phyloP scores from a whole-genome alignment of 257 asterid genomes.

The Craterostigma plantagineum region DNA sequence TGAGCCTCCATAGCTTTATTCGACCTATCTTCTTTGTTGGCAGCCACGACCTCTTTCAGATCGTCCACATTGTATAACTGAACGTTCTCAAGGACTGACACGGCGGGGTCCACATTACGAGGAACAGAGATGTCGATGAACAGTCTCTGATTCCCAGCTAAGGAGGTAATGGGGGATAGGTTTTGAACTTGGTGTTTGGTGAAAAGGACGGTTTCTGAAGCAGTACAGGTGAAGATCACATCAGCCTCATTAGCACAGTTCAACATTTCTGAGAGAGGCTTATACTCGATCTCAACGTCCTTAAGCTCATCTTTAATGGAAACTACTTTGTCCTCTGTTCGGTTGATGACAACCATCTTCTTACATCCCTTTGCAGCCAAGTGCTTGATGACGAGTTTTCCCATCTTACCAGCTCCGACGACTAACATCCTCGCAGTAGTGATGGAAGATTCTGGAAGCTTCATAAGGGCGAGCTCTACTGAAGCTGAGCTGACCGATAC shows the following conservation, averaged over 20 bases:
- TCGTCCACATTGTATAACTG: constrained; percentile 56
- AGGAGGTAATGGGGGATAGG: too few relatives aligned
- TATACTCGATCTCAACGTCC: constrained; percentile 46
- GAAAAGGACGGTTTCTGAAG: constrained; percentile 44
- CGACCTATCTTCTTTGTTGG: constrained; percentile 15
- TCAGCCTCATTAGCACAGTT: constrained; percentile 63
- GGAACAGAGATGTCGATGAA: too few relatives aligned
- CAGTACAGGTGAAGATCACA: constrained; percentile 70
- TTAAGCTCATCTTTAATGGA: constrained; percentile 41
- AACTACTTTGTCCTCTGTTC: constrained; percentile 62
- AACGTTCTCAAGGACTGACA: too few relatives aligned
- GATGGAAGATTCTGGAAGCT: constrained; percentile 46
- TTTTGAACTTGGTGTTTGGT: constrained; percentile 41
- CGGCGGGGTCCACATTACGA: too few relatives aligned
- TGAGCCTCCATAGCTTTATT: constrained; percentile 67
- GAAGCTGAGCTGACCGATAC: constrained; percentile 95
- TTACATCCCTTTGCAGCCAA: constrained; percentile 60
- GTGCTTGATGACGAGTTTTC: constrained; percentile 80
- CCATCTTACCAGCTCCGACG: constrained; percentile 96
- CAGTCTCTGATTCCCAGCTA: too few relatives aligned
- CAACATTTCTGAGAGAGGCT: constrained; percentile 35
- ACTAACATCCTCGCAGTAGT: constrained; percentile 43
- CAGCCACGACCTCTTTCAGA: constrained; percentile 80
- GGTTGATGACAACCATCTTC: constrained; percentile 58
- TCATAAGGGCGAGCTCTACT: constrained; percentile 80